These are phyloP conservation scores for Cenchrus purpureus DNA, from an alignment of 176 grass and related monocot species.

Conservation along the genomic window DNA sequence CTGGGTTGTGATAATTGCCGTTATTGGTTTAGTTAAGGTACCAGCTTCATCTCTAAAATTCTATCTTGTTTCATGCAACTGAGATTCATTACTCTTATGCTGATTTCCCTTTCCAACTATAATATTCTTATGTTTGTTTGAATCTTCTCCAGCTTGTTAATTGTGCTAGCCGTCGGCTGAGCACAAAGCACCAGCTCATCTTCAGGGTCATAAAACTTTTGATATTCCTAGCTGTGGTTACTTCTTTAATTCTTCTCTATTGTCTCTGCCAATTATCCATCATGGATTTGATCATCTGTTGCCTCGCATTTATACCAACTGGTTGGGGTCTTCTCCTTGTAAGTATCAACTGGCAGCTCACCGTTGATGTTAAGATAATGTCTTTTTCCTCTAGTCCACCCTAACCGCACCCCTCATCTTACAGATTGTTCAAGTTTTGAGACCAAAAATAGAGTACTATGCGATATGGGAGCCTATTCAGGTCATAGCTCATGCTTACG, in stretches of 20 bases:
- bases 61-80: background rate
- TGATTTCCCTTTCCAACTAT: constrained; percentile 14
- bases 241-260: constrained; percentile 69
- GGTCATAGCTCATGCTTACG: constrained; percentile 89
- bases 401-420: background rate
- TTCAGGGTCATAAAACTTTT: constrained; percentile 88
- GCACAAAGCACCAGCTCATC: constrained; percentile 80
- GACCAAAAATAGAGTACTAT: constrained; percentile 75
- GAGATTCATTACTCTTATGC: constrained; percentile 20
- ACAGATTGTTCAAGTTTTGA: constrained; percentile 89
- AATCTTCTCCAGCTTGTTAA: constrained; percentile 69
- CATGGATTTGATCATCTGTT: constrained; percentile 80
- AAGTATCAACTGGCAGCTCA: constrained; percentile 26
- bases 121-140: constrained; percentile 28
- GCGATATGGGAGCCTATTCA: constrained; percentile 84
- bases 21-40: constrained; percentile 94
- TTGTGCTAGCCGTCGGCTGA: constrained; percentile 65
- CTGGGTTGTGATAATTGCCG: constrained; percentile 83
- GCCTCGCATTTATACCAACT: constrained; percentile 90
- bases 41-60: constrained; percentile 20
- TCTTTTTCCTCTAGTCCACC: background rate
- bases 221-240: constrained; percentile 71
- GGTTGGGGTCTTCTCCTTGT: constrained; percentile 92
- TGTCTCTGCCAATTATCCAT: constrained; percentile 78
- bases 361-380: background rate